A percentile compares a stretch with the other conserved stretches of the same genome.
phyloP scores from a whole-genome alignment of 2,329 filamentous ascomycete species.

The Fusarium multiceps region DNA sequence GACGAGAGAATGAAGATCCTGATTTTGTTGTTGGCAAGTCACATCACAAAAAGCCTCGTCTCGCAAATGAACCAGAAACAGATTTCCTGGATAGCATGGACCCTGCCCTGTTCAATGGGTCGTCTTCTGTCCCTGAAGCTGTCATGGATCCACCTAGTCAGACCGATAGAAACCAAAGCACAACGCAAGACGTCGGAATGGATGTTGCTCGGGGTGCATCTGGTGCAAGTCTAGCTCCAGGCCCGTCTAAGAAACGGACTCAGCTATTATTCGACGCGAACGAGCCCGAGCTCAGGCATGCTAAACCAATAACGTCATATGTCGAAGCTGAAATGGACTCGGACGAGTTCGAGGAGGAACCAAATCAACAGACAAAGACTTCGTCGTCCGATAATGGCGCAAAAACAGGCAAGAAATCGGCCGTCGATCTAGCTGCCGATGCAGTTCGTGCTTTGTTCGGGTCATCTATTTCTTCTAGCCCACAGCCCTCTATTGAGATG shows the following conservation, averaged over 20 bases:
- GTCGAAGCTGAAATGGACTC: slow-evolving; percentile 59
- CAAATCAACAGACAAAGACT: slow-evolving; percentile 43
- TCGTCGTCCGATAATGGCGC: slow-evolving; percentile 12
- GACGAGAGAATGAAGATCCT: slow-evolving; percentile 64
- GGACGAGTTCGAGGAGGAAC: slow-evolving; percentile 58
- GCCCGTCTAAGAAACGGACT: slow-evolving; percentile 35
- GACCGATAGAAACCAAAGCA: slow-evolving; percentile 29
- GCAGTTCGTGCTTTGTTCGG: slow-evolving; percentile 49
- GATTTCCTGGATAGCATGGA: slow-evolving; percentile 60
- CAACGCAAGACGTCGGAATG: slow-evolving; percentile 16
- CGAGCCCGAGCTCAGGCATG: slow-evolving; percentile 62
- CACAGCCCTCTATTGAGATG: background rate
- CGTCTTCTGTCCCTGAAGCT: slow-evolving; percentile 24
- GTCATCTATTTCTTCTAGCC: slow-evolving; percentile 15
- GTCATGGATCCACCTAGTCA: slow-evolving; percentile 37
- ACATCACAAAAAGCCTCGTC: slow-evolving; percentile 57
- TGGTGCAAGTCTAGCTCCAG: slow-evolving; percentile 5
- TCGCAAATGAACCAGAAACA: slow-evolving; percentile 44
- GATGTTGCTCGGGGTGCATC: slow-evolving; percentile 22
- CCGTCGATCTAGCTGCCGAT: slow-evolving; percentile 56
- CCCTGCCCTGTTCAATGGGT: slow-evolving; percentile 61
- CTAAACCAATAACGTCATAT: slow-evolving; percentile 64
- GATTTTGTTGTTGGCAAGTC: slow-evolving; percentile 61
- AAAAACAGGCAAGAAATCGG: slow-evolving; percentile 22
- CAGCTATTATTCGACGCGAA: slow-evolving; percentile 55